phyloP scores from a whole-genome alignment of 2,329 filamentous ascomycete genomes.

The Bipolaris sorokiniana region DNA sequence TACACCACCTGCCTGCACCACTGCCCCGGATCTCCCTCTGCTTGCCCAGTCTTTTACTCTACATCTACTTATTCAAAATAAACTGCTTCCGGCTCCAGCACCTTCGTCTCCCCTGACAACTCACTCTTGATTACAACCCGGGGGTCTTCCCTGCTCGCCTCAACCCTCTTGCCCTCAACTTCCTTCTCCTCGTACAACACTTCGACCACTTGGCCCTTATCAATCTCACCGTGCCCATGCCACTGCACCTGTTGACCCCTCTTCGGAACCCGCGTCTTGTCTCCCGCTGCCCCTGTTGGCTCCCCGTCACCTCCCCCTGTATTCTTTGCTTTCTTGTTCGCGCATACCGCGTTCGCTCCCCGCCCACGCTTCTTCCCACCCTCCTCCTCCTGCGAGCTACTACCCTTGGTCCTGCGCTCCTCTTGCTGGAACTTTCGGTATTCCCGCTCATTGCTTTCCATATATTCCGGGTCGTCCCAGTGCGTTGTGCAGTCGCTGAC shows the following conservation, averaged over 20 bases:
- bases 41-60: background rate
- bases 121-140: conserved; percentile 51
- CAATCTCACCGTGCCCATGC: conserved; percentile 49
- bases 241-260: conserved; percentile 52
- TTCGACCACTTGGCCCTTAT: conserved; percentile 53
- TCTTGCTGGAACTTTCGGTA: conserved; percentile 40
- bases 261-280: conserved; percentile 51
- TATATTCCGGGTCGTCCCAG: conserved; percentile 39
- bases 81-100: conserved; percentile 54
- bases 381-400: conserved; percentile 9
- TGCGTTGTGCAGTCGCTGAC: conserved; percentile 41
- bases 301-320: conserved; percentile 25
- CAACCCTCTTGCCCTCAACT: conserved; percentile 51
- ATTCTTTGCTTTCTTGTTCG: conserved; percentile 49
- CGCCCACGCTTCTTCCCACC: conserved; percentile 35
- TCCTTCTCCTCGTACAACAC: conserved; percentile 50
- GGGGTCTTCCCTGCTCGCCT: conserved; percentile 53
- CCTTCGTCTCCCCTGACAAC: conserved; percentile 50
- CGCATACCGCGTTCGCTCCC: conserved; percentile 29
- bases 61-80: conserved; percentile 47
- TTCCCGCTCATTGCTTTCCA: conserved; percentile 32
- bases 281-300: conserved; percentile 28
- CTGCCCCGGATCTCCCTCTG: background rate
- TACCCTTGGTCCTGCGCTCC: conserved; percentile 11
- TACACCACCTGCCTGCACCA: background rate